Base-by-base conservation (phyloP, 495 filamentous ascomycete genomes). In the Lepraria neglecta region DNA sequence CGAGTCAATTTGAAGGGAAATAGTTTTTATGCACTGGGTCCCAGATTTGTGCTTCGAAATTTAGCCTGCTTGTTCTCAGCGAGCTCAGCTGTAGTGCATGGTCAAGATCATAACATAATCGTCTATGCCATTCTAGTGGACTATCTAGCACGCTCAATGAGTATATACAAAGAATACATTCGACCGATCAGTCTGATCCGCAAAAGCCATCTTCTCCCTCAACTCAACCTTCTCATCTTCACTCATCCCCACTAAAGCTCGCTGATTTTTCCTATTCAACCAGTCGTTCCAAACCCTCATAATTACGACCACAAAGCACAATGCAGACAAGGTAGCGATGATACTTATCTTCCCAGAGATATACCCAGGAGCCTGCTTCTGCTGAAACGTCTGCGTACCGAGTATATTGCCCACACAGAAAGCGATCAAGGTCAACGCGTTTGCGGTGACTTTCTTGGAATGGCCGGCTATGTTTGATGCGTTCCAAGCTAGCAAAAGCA, bases 361-460 rank as follows among this genome's bases (percentile, higher is more conserved):
- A 43, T 73, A 73, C 5, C 70, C 71, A 31, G 77, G 77, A 11
- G 79, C 78, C 61, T 79, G 74, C 33, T 75, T 74, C 1, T 75
- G 73, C 50, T 76, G 74, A 64, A 84, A 84, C 0, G 82, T 84
- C 60, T 80, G 79, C 12, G 81, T 81, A 0, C 81, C 81, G n/a
- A 83, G 77, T 65, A 84, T 83, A 51, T 83, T 83, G 0, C 79
- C 79, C 14, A 82, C 70, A 45, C 75, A 77, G 66, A 81, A 82
- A 0, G 66, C 74, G 14, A 76, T 74, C 14, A 78, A 73, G 1
- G 78, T 69, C 30, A 79, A 68, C 0, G 76, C 67, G 33, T 69
- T 69, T 3, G 62, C 56, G 1, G 66, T 69, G 47, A 68, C 67
- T 56, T 71, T 66, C 62, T 70, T 71, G n/a, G 69, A 71, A 47